Evolutionary conservation across 163 green algal genomes (phyloP).

Genomic region (Chloromonas sp.): DNA sequence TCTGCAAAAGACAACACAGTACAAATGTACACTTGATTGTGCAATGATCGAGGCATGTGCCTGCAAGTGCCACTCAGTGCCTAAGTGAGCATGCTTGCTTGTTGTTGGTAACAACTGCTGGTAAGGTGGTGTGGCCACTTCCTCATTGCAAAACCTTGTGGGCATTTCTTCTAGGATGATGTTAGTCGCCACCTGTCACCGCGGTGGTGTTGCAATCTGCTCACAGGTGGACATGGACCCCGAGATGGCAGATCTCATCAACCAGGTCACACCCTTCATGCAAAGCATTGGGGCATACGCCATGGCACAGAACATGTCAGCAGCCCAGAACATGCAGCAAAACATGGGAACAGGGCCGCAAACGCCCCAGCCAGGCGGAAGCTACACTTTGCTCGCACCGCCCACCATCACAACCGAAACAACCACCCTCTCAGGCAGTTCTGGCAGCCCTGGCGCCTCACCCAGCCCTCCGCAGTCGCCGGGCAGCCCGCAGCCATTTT

Average conservation of each 20-base stretch:
- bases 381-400: too few relatives aligned
- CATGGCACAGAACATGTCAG: neutral
- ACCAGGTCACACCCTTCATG: neutral
- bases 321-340: too few relatives aligned
- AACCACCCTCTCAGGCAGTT: too few relatives aligned
- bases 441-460: neutral
- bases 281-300: neutral
- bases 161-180: neutral
- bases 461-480: neutral
- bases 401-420: too few relatives aligned
- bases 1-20: too few relatives aligned
- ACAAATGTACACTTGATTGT: too few relatives aligned
- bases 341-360: too few relatives aligned
- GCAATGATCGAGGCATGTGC: neutral
- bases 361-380: too few relatives aligned
- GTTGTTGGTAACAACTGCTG: neutral
- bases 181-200: neutral
- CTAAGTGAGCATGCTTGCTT: neutral
- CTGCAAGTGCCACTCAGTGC: neutral
- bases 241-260: constrained; percentile 13
- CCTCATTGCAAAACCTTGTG: neutral
- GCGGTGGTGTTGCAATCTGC: too few relatives aligned
- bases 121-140: neutral
- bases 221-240: constrained; percentile 26
- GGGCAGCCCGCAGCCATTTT: too few relatives aligned